Evolutionary conservation across 176 grass and related monocot species (phyloP), one percentile per base, ranked within the genome.

Genomic region (Hyparrhenia diplandra): DNA sequence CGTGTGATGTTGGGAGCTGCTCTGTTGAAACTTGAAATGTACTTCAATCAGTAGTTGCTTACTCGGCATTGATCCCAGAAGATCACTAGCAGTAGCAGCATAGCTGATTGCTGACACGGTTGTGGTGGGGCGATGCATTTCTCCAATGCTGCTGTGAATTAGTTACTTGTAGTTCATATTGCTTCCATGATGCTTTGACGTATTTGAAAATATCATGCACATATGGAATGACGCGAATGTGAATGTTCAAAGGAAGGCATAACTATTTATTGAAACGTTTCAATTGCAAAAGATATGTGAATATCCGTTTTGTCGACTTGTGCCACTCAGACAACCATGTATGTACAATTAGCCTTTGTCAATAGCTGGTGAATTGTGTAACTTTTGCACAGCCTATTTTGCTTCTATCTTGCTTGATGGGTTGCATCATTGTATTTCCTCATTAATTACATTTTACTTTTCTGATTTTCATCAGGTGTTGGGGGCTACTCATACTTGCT

Each of bases 401-500:
- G 11, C 23, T 67, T 67, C 5, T 76, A 46, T 29, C 41, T 37
- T 58, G 30, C 14, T 13, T 21, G 27, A 64, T 46, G 67, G 2
- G 11, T 46, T 46, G 23, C 8, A 71, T 10, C 0, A n/a, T 82
- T 61, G 17, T 32, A 39, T 75, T 51, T 51, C 2, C 42, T 35
- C 12, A 78, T 21, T 67, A n/a, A 14, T 67, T 67, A 31, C 37
- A 16, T n/a, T 72, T 78, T 77, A 13, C 2, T 17, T 74, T 86
- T 14, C 54, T 82, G 10, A 68, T 83, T 84, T 73, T 21, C 58
- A 85, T 70, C 90, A 97, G 95, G 95, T 87, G 87, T 85, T 77
- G 95, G 95, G 77, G 95, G 95, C 55, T 97, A 97, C 91, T 97
- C 95, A 20, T 97, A 97, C 80, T 83, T 97, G 81, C 91, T 92